A percentile compares a stretch with the other conserved stretches of the same genome.
Evolutionary conservation across 2,329 filamentous ascomycete species (phyloP).

Genomic region (Cercospora canescens): DNA sequence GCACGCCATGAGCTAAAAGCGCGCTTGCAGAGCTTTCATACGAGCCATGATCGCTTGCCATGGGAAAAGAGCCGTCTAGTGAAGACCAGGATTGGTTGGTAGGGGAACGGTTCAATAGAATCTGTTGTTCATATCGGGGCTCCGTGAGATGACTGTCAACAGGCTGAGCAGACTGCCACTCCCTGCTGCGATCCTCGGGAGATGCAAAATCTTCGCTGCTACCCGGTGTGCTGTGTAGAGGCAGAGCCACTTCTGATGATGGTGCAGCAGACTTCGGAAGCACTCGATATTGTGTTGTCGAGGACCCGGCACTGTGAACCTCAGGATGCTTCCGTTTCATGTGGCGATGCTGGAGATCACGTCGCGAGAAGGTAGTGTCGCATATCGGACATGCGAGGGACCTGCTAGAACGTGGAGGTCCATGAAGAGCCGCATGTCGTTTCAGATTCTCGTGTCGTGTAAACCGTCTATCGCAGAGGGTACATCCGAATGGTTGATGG

Average conservation of each 20-base stretch:
- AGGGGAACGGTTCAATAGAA: background rate
- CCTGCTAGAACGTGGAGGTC: background rate
- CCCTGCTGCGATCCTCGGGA: background rate
- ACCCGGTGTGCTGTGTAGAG: background rate
- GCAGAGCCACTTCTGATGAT: constrained; percentile 31
- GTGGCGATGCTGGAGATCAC: constrained; percentile 43
- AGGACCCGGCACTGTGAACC: background rate
- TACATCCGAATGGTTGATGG: constrained; percentile 2
- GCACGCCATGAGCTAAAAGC: background rate
- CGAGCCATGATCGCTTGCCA: background rate
- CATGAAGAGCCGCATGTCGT: background rate
- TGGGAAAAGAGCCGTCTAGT: background rate
- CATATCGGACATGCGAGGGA: constrained; percentile 40
- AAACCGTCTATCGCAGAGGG: background rate
- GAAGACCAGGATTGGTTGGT: background rate
- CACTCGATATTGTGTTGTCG: constrained; percentile 39
- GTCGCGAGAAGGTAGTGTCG: constrained; percentile 43
- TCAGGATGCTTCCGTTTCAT: constrained; percentile 44
- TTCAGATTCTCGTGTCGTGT: background rate
- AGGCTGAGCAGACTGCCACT: background rate
- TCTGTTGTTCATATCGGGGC: background rate
- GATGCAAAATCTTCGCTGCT: background rate
- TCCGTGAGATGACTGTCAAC: background rate
- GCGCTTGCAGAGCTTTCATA: background rate
- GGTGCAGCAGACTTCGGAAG: constrained; percentile 39